Evolutionary conservation across 192 early-diverging fungal genomes (phyloP), one percentile per base, ranked within the genome.

Genomic region (Entrophospora sp.): DNA sequence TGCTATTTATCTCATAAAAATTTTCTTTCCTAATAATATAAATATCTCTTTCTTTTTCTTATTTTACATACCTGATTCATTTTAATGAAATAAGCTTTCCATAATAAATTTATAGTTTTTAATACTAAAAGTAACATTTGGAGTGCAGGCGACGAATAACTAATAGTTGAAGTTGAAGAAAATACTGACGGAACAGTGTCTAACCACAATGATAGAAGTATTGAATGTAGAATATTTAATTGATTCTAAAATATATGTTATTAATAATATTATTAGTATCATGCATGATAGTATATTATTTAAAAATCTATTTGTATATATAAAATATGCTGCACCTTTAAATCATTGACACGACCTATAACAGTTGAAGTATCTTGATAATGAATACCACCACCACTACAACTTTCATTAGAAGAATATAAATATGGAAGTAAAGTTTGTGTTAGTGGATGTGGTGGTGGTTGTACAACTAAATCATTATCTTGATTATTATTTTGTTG

Each of bases 171-270:
- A 3, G 76, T 59, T 1, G 79, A 76, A 5, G 46, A 49, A 68
- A 94, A 91, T 0, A 89, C 81, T 2, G 67, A 64, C 8, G 92
- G 84, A 3, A 84, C 81, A 28, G 85, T 75, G 64, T 94, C 92
- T 20, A 91, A 68, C 92, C 92, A 94, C 0, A 84, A 68, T 4
- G 88, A 87, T 30, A 89, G 81, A 18, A 94, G 72, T 44, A 88
- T 75, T 18, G 87, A 88, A 49, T 89, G 66, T 38, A 74, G 79
- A 46, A 20, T 8, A 13, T 49, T 48, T 12, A 63, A 63, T 13
- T 34, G 43, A 35, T 35, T 32, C 61, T 63, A 28, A 25, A 31
- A 32, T 5, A 49, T 22, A 35, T 13, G 1, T 24, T n/a, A n/a
- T n/a, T n/a, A n/a, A n/a, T n/a, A n/a, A n/a, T n/a, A n/a, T n/a